Conservation (phyloP, 345 rosid species). For the Turnera subulata region DNA sequence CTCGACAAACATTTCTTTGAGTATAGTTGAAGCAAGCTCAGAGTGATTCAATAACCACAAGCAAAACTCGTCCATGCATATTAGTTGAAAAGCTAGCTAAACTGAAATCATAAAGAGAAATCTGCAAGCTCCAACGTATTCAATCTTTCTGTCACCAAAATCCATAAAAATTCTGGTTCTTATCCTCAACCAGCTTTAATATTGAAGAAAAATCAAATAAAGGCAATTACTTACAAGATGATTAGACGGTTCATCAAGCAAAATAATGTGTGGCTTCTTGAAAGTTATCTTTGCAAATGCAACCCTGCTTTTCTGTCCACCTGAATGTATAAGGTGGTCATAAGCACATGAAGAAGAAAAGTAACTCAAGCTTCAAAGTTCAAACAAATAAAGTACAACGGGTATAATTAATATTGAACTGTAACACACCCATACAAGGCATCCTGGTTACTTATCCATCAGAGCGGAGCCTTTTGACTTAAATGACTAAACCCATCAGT, state of each 20-base stretch:
- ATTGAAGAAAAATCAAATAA: neutral
- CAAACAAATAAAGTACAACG: no score
- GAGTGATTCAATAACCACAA: no score
- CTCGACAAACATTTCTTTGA: no score
- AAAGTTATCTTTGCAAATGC: conserved; percentile 98
- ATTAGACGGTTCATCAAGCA: conserved; percentile 98
- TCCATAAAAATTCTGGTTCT: no score
- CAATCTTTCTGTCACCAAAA: neutral
- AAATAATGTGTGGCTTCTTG: conserved; percentile 94
- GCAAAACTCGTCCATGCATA: neutral
- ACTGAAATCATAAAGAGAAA: neutral
- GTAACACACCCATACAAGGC: no score
- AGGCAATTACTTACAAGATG: conserved; percentile 83
- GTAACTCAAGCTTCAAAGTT: neutral
- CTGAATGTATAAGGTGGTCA: conserved; percentile 24
- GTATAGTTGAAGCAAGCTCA: no score
- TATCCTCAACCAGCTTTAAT: neutral
- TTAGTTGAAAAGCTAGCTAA: no score
- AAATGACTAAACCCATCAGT: neutral
- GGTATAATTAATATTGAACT: no score
- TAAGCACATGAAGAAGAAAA: neutral
- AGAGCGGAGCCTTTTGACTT: neutral
- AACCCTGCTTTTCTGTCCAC: conserved; percentile 99
- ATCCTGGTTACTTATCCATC: neutral
- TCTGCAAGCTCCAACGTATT: neutral